phyloP scores from a whole-genome alignment of 2,329 filamentous ascomycete species.

The Diplodia corticola region DNA sequence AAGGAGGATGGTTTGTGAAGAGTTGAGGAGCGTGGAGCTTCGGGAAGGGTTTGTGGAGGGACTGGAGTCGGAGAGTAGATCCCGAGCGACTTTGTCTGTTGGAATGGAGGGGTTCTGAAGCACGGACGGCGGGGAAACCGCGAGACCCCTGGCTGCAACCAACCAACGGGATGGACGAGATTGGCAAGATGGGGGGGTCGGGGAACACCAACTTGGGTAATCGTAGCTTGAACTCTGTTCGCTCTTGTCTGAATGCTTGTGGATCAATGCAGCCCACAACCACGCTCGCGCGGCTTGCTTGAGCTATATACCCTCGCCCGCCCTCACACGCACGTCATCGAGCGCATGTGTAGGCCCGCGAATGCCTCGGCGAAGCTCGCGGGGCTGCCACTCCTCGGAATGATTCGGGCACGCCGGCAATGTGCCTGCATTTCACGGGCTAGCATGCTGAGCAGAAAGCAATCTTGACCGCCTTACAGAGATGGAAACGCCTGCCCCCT shows the following conservation, averaged over 20 bases:
- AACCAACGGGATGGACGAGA: slow-evolving; percentile 14
- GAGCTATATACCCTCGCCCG: background rate
- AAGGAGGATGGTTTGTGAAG: background rate
- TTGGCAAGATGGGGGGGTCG: slow-evolving; percentile 3
- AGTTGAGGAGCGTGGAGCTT: background rate
- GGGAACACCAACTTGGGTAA: background rate
- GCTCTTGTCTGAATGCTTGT: background rate
- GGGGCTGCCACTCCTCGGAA: slow-evolving; percentile 15
- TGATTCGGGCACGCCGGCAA: slow-evolving; percentile 11
- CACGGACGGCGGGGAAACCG: slow-evolving; percentile 6
- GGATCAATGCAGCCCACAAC: background rate
- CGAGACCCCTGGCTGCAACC: slow-evolving; percentile 3
- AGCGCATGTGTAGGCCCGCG: background rate
- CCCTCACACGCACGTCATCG: slow-evolving; percentile 10
- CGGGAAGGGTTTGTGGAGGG: slow-evolving; percentile 11
- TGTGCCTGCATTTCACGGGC: slow-evolving; percentile 3
- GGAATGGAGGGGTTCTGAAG: slow-evolving; percentile 7
- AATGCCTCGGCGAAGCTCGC: slow-evolving; percentile 15
- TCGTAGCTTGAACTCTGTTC: background rate
- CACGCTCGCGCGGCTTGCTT: background rate
- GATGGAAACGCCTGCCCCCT: slow-evolving; percentile 20
- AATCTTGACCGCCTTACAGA: slow-evolving; percentile 21
- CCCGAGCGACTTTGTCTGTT: slow-evolving; percentile 9
- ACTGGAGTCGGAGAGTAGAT: slow-evolving; percentile 17
- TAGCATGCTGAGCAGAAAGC: slow-evolving; percentile 5